A percentile compares a stretch with the other conserved stretches of the same genome.
phyloP scores from a whole-genome alignment of 2,329 filamentous ascomycete species.

The Neodidymelliopsis sp. region DNA sequence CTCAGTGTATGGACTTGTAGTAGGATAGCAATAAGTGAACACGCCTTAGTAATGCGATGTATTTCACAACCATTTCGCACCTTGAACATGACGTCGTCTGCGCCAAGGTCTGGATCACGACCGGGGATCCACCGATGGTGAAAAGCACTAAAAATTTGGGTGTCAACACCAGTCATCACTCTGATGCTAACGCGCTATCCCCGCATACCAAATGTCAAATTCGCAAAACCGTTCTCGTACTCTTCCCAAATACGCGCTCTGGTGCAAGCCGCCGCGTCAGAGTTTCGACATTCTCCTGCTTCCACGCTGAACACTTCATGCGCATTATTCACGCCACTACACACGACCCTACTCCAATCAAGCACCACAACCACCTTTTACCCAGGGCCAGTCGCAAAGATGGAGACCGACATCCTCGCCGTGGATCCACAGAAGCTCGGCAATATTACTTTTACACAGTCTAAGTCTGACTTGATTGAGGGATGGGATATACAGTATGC shows the following conservation, averaged over 20 bases:
- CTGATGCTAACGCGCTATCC: conserved; percentile 41
- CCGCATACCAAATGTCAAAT: conserved; percentile 46
- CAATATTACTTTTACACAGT: conserved; percentile 39
- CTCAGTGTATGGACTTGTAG: conserved; percentile 13
- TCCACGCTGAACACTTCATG: conserved; percentile 35
- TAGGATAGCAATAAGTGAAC: conserved; percentile 22
- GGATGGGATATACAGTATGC: conserved; percentile 46
- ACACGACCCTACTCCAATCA: neutral
- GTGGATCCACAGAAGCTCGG: conserved; percentile 53
- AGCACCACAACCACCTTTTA: conserved; percentile 1
- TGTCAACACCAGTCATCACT: conserved; percentile 35
- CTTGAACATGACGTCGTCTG: conserved; percentile 36
- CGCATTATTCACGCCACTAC: conserved; percentile 4
- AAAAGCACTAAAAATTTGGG: conserved; percentile 39
- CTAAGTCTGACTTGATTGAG: conserved; percentile 44
- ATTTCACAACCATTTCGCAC: conserved; percentile 1
- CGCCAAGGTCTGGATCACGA: conserved; percentile 32
- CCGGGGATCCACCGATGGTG: conserved; percentile 20
- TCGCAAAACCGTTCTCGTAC: conserved; percentile 21
- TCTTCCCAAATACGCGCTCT: conserved; percentile 27
- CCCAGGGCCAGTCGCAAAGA: conserved; percentile 18
- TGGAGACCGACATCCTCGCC: conserved; percentile 51
- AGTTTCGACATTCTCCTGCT: conserved; percentile 20
- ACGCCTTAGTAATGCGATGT: conserved; percentile 5
- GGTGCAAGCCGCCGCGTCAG: conserved; percentile 37